These are phyloP conservation scores for Boletus edulis DNA, from an alignment of 768 basidiomycete genomes.

Conservation along the genomic window DNA sequence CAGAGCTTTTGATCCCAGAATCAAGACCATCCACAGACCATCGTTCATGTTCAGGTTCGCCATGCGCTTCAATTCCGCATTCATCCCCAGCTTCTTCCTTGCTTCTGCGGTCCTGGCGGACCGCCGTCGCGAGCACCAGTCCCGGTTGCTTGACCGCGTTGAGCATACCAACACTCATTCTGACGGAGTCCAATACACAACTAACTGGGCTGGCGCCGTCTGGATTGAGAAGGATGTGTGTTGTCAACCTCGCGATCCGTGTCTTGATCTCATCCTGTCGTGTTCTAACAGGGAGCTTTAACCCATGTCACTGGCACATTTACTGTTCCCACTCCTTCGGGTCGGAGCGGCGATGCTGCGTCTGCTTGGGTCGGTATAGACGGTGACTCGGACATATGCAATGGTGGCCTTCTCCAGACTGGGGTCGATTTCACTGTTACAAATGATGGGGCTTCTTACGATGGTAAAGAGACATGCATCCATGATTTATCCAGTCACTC, in stretches of 20 bases:
- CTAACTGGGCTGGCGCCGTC: constrained; percentile 4
- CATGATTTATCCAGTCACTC: not conserved
- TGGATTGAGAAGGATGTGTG: not conserved
- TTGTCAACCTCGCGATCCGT: not conserved
- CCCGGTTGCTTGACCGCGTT: not conserved
- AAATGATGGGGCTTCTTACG: not conserved
- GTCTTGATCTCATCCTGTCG: not conserved
- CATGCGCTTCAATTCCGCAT: not conserved
- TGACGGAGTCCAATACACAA: not conserved
- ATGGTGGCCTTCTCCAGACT: not conserved
- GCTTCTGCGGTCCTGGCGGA: not conserved
- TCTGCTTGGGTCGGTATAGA: constrained; percentile 10
- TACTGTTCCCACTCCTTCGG: not conserved
- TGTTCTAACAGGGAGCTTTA: constrained; percentile 4
- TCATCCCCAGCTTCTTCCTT: not conserved
- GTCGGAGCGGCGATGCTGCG: not conserved
- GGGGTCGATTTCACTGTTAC: constrained; percentile 1
- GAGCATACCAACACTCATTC: not conserved
- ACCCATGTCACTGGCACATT: constrained; percentile 1
- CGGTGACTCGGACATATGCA: not conserved
- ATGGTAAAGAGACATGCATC: not conserved
- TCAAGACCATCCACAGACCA: not conserved
- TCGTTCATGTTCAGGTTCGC: not conserved
- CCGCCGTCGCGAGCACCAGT: not conserved
- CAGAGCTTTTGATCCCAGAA: too few relatives aligned